phyloP scores from a whole-genome alignment of 805 yeast genomes.

The Komagataella mondaviorum region DNA sequence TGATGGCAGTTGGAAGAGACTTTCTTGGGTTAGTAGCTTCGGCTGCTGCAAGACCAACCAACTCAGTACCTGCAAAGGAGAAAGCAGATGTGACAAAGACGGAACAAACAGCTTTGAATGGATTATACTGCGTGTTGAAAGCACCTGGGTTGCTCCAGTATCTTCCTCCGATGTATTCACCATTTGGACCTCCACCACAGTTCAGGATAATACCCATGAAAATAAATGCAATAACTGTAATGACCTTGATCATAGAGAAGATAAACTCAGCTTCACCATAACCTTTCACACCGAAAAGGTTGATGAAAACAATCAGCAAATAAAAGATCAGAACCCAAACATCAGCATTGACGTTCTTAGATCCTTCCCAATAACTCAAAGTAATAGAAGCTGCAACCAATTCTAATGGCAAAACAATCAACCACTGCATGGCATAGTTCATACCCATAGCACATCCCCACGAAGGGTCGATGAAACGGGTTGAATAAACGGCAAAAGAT shows the following conservation, averaged over 20 bases:
- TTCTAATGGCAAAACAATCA: slow-evolving; percentile 36
- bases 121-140: slow-evolving; percentile 15
- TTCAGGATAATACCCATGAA: slow-evolving; percentile 36
- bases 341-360: slow-evolving; percentile 18
- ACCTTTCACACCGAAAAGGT: slow-evolving; percentile 39
- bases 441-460: slow-evolving; percentile 53
- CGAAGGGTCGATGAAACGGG: slow-evolving; percentile 45
- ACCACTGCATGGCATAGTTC: slow-evolving; percentile 41
- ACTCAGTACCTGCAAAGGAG: slow-evolving; percentile 40
- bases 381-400: slow-evolving; percentile 41
- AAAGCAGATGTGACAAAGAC: slow-evolving; percentile 44
- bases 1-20: slow-evolving; percentile 35
- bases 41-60: slow-evolving; percentile 37
- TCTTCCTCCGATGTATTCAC: slow-evolving; percentile 28
- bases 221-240: slow-evolving; percentile 37
- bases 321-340: slow-evolving; percentile 39
- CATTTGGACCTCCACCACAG: slow-evolving; percentile 34
- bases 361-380: slow-evolving; percentile 31
- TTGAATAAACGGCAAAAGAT: slow-evolving; percentile 47
- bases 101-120: slow-evolving; percentile 39
- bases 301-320: slow-evolving; percentile 30
- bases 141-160: slow-evolving; percentile 33
- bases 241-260: slow-evolving; percentile 32
- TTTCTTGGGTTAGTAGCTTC: slow-evolving; percentile 34
- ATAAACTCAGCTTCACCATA: slow-evolving; percentile 43